A percentile compares a stretch with the other conserved stretches of the same genome.
phyloP scores from a whole-genome alignment of 495 filamentous ascomycete species.

The Penicillium manginii region DNA sequence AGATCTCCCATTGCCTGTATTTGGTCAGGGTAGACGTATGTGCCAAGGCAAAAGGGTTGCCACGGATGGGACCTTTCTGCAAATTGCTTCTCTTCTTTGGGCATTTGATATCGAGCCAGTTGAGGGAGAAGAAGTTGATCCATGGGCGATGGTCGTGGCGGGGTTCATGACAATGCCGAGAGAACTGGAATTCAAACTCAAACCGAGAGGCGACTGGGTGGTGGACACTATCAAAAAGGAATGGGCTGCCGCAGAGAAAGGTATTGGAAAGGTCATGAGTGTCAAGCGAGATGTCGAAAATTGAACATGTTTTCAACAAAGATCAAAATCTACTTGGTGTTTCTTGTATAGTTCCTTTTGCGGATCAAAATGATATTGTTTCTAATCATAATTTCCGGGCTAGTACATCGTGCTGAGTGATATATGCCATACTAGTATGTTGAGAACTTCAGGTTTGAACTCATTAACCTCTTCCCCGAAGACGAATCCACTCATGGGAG shows the following conservation, averaged over 20 bases:
- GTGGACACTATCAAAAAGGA: slow-evolving; percentile 18
- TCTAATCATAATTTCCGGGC: too few species aligned
- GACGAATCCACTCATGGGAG: background rate
- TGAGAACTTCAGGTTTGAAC: background rate
- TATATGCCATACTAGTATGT: too few species aligned
- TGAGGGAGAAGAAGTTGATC: slow-evolving; percentile 30
- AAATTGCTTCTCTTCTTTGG: slow-evolving; percentile 33
- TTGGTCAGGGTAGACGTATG: slow-evolving; percentile 34
- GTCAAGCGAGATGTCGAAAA: too few species aligned
- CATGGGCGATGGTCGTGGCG: slow-evolving; percentile 33
- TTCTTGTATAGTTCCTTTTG: too few species aligned
- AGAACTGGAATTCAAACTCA: slow-evolving; percentile 25
- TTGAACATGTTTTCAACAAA: too few species aligned
- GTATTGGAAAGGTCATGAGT: slow-evolving; percentile 15
- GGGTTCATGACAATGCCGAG: slow-evolving; percentile 34
- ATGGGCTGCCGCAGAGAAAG: slow-evolving; percentile 19
- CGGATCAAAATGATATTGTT: too few species aligned
- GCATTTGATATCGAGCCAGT: slow-evolving; percentile 32
- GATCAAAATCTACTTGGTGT: too few species aligned
- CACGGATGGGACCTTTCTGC: slow-evolving; percentile 32
- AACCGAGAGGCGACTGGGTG: slow-evolving; percentile 28
- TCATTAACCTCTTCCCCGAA: background rate
- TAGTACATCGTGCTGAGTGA: too few species aligned
- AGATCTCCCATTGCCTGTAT: slow-evolving; percentile 35
- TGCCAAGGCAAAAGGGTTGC: slow-evolving; percentile 37